These are phyloP conservation scores for Gymnopilus dilepis DNA, from an alignment of 768 basidiomycete species.

Conservation along the genomic window DNA sequence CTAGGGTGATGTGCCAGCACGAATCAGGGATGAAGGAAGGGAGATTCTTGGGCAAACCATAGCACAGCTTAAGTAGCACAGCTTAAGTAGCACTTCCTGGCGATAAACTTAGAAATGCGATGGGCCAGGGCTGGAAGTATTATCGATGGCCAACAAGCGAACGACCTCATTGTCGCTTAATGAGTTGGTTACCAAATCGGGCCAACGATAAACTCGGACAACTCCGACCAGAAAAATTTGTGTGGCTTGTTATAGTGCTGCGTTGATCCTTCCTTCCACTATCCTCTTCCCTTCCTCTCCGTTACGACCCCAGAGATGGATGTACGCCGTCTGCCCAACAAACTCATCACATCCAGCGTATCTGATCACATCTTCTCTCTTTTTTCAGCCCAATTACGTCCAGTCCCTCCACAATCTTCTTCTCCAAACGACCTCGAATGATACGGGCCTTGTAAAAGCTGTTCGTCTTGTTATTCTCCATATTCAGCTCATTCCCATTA, in stretches of 20 bases:
- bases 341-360: slow-evolving; percentile 12
- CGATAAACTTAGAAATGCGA: not conserved
- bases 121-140: not conserved
- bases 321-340: slow-evolving; percentile 41
- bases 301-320: slow-evolving; percentile 47
- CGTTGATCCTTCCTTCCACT: slow-evolving; percentile 32
- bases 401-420: slow-evolving; percentile 87
- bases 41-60: not conserved
- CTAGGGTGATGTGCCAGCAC: not conserved
- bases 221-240: slow-evolving; percentile 66
- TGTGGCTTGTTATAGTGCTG: slow-evolving; percentile 27
- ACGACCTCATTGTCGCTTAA: not conserved
- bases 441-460: slow-evolving; percentile 88
- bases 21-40: not conserved
- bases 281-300: slow-evolving; percentile 33
- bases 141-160: not conserved
- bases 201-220: slow-evolving; percentile 45
- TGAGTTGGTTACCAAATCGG: slow-evolving; percentile 21
- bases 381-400: slow-evolving; percentile 67
- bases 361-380: slow-evolving; percentile 28
- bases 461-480: slow-evolving; percentile 52
- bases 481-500: slow-evolving; percentile 15
- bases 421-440: slow-evolving; percentile 82
- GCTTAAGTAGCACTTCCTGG: not conserved
- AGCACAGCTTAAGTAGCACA: not conserved